Evolutionary conservation across 2,329 filamentous ascomycete genomes (phyloP), one percentile per base, ranked within the genome.

Genomic region (Orbilia brochopaga): DNA sequence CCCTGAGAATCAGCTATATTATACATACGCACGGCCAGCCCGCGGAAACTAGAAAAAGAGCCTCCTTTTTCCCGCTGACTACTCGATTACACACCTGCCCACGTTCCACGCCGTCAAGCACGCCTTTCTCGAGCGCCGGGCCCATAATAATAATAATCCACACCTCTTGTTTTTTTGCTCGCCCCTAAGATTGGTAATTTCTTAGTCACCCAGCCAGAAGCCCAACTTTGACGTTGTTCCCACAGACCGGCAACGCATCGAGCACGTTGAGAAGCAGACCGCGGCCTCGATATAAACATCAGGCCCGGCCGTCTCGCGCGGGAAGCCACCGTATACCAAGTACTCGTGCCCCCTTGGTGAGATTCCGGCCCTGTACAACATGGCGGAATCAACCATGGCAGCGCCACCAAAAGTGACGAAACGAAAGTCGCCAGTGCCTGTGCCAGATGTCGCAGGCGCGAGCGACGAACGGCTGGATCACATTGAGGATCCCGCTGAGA

Each of bases 151-250:
- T n/a, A n/a, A n/a, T n/a, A 59, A 56, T 53, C 27, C 27, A 8
- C 4, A 3, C 27, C 8, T 32, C 27, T 70, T 64, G 58, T 64
- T 64, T 54, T 46, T 59, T 64, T 50, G 54, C n/a, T n/a, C n/a
- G n/a, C 66, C 66, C 64, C 44, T 65, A 21, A 60, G 60, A 70
- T 72, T 72, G 67, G 67, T 72, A 72, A 72, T 72, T 61, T 37
- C 67, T 72, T 72, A 72, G 67, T 72, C 54, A 72, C 60, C n/a
- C 50, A 7, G 13, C 50, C 50, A 3, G 19, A 27, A 7, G 19
- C 17, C 65, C 59, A 72, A 72, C 67, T 60, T 72, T 72, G 60
- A 72, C 67, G 67, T 72, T 72, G 60, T 72, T 63, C 60, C 19
- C 60, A 72, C 60, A 60, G 64, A 63, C 67, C 57, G 27, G 60